A percentile compares a stretch with the other conserved stretches of the same genome.
phyloP scores from a whole-genome alignment of 805 yeast genomes.

The Hanseniaspora lindneri region DNA sequence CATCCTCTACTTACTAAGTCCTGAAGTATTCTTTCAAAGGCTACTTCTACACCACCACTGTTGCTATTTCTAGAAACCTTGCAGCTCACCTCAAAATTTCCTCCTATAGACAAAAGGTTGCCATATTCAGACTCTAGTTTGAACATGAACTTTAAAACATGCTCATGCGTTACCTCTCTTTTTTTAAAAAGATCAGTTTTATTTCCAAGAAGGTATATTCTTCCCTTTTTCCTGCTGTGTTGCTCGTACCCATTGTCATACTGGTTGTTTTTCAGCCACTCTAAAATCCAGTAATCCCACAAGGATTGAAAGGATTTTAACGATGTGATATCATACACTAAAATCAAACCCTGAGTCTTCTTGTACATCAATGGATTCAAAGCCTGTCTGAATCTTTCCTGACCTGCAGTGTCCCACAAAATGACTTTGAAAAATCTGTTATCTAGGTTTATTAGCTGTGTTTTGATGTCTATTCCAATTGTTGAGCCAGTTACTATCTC shows the following conservation, averaged over 20 bases:
- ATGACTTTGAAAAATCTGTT: conserved; percentile 35
- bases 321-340: conserved; percentile 37
- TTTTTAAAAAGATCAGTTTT: conserved; percentile 31
- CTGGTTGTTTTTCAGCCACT: conserved; percentile 30
- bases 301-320: conserved; percentile 30
- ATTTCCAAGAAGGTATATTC: conserved; percentile 38
- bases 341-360: conserved; percentile 37
- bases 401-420: conserved; percentile 44
- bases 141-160: conserved; percentile 29
- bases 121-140: conserved; percentile 26
- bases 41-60: conserved; percentile 27
- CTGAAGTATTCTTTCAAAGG: conserved; percentile 31
- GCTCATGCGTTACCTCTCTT: conserved; percentile 32
- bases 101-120: conserved; percentile 28
- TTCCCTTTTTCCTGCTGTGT: neutral
- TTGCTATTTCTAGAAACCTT: conserved; percentile 27
- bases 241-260: conserved; percentile 25
- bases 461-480: conserved; percentile 38
- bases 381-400: conserved; percentile 38
- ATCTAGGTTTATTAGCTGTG: conserved; percentile 35
- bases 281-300: conserved; percentile 34
- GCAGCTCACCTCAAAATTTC: conserved; percentile 39
- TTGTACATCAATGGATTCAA: conserved; percentile 36
- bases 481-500: conserved; percentile 32
- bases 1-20: conserved; percentile 34